Evolutionary conservation across 1,284 basidiomycete species (phyloP).

Genomic region (Uromyces viciae-fabae): DNA sequence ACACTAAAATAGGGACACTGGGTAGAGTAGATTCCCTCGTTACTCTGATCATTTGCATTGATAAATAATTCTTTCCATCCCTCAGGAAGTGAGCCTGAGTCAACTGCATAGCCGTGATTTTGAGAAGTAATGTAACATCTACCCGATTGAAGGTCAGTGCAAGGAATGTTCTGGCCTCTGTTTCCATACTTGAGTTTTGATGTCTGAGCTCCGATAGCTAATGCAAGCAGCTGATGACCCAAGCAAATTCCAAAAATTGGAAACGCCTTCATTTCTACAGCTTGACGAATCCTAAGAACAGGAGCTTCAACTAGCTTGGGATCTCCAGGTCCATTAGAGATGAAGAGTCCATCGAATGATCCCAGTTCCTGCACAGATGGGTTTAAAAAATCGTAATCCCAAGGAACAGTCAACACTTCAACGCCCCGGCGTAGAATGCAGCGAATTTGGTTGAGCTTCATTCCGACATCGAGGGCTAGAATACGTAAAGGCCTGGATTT

Average conservation of each 20-base stretch:
- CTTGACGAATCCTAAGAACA: slow-evolving; percentile 67
- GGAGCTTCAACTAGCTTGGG: slow-evolving; percentile 76
- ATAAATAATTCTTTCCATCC: slow-evolving; percentile 93
- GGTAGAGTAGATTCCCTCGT: slow-evolving; percentile 88
- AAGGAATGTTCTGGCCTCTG: slow-evolving; percentile 97
- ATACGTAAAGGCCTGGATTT: slow-evolving; percentile 72
- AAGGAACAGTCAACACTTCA: slow-evolving; percentile 94
- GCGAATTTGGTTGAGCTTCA: slow-evolving; percentile 99
- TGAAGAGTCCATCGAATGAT: slow-evolving; percentile 88
- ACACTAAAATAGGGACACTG: slow-evolving; percentile 89
- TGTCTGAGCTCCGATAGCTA: slow-evolving; percentile 88
- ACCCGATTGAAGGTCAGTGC: slow-evolving; percentile 86
- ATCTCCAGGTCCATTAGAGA: slow-evolving; percentile 98
- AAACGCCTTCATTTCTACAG: slow-evolving; percentile 68
- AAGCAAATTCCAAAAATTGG: slow-evolving; percentile 99
- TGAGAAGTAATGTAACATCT: slow-evolving; percentile 99
- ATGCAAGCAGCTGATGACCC: slow-evolving; percentile 92
- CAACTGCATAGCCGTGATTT: slow-evolving; percentile 97
- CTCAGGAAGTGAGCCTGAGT: slow-evolving; percentile 69
- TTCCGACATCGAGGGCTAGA: slow-evolving; percentile 90
- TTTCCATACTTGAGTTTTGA: slow-evolving; percentile 99
- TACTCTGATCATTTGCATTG: slow-evolving; percentile 95
- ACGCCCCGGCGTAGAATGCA: slow-evolving; percentile 91
- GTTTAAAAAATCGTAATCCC: slow-evolving; percentile 88
- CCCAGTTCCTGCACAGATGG: slow-evolving; percentile 61